Evolutionary conservation across 2,329 filamentous ascomycete genomes (phyloP), one percentile per base, ranked within the genome.

Genomic region (Hortaea werneckii): DNA sequence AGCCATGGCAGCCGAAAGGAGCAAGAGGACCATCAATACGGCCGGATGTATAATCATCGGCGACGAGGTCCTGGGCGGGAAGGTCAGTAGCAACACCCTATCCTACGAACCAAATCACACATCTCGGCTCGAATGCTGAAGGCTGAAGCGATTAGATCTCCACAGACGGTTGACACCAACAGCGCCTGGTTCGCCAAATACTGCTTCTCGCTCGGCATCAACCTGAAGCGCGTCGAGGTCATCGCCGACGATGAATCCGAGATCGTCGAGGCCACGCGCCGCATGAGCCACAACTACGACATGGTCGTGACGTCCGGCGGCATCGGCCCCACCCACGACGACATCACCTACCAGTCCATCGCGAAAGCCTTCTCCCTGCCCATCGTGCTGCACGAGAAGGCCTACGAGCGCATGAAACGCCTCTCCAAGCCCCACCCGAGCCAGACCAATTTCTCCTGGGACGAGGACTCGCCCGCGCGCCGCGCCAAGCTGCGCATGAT

Each of bases 321-420:
- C 29, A 96, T 98, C 60, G 90, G 90, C 8, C 92, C 92, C 54
- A 96, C 90, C 46, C 90, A 96, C 71, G 92, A 98, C 66, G 92
- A 98, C 63, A 96, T 96, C 56, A 96, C 92, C 27, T 98, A 98
- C 69, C 76, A 85, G 61, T 90, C 87, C 35, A 94, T 98, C 63
- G 89, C 87, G 53, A 88, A 87, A 63, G 92, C 89, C 6, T 96
- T 95, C 64, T 69, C 73, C 38, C 73, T 95, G 6, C 78, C 82
- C 10, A 72, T 96, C 12, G 77, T 82, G 54, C 75, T 94, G 28
- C 87, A 96, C 70, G 70, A 86, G 38, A 78, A 79, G 47, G 82
- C 89, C 0, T 85, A 83, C 56, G 76, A 79, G 53, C 81, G 83
- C 60, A 96, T 96, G 92, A 89, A 85, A 68, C 74, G 70, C 50